phyloP scores from a whole-genome alignment of 345 rosid genomes.

The Triadica sebifera region DNA sequence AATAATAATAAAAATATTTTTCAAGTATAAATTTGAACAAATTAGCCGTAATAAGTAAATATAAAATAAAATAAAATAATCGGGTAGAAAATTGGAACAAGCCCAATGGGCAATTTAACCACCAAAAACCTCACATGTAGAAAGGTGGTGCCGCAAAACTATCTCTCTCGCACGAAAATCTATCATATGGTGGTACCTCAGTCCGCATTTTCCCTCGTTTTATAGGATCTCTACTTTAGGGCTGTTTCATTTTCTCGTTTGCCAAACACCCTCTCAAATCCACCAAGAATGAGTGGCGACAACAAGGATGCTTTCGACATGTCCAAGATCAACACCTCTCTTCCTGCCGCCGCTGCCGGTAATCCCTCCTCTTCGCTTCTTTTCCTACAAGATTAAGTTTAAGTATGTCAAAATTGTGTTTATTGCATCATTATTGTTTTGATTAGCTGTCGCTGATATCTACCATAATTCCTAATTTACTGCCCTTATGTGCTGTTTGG shows the following conservation, averaged over 20 bases:
- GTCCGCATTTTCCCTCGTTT: constrained; percentile 8
- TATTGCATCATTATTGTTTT: neutral
- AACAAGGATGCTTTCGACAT: constrained; percentile 3
- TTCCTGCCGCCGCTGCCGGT: constrained; percentile 28
- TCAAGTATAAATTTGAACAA: too few species aligned
- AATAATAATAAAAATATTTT: too few species aligned
- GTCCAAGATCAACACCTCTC: constrained; percentile 16
- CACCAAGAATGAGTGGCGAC: neutral
- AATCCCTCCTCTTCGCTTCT: neutral
- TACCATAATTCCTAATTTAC: neutral
- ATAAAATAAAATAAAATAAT: too few species aligned
- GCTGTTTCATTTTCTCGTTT: neutral
- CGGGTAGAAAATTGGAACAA: too few species aligned
- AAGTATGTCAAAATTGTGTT: neutral
- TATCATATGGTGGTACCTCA: neutral
- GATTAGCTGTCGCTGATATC: neutral
- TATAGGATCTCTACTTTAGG: neutral
- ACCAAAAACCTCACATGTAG: neutral
- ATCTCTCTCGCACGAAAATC: neutral
- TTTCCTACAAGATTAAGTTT: neutral
- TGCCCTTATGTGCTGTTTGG: neutral
- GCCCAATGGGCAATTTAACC: too few species aligned
- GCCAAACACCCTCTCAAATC: constrained; percentile 9
- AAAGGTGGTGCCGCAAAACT: neutral
- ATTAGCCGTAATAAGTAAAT: too few species aligned